A percentile compares a stretch with the other conserved stretches of the same genome.
Evolutionary conservation across 345 rosid species (phyloP).

Genomic region (Microcos paniculata): DNA sequence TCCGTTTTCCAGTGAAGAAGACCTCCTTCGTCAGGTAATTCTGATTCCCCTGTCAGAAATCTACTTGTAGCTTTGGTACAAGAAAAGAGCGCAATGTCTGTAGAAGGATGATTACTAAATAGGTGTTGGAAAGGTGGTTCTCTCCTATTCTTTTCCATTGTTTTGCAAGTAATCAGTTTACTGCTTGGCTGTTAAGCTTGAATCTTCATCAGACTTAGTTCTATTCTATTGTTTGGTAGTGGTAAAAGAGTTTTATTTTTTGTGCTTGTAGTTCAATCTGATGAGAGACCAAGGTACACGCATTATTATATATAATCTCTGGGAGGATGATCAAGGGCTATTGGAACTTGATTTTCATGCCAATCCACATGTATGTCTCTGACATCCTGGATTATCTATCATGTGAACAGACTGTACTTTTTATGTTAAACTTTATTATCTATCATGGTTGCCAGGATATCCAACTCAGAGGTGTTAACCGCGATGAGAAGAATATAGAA

Average conservation of each 20-base stretch:
- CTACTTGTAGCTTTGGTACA: background rate
- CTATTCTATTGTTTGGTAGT: background rate
- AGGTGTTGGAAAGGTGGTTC: slow-evolving; percentile 1
- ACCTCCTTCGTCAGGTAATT: slow-evolving; percentile 76
- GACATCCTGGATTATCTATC: background rate
- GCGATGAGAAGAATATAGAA: slow-evolving; percentile 85
- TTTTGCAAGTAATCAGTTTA: background rate
- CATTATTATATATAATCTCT: slow-evolving; percentile 80
- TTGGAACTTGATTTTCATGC: slow-evolving; percentile 83
- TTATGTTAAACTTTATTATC: slow-evolving; percentile 5
- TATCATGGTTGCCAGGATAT: slow-evolving; percentile 62
- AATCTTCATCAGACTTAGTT: background rate
- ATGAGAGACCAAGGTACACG: slow-evolving; percentile 83
- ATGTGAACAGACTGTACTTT: background rate
- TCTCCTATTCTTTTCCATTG: background rate
- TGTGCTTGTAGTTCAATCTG: slow-evolving; percentile 54
- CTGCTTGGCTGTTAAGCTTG: background rate
- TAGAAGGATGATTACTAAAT: background rate
- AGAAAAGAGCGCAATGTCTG: background rate
- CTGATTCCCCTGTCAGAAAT: background rate
- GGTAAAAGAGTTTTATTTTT: background rate
- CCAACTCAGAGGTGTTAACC: slow-evolving; percentile 95
- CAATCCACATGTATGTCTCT: slow-evolving; percentile 60
- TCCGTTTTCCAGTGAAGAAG: slow-evolving; percentile 74
- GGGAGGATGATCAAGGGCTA: slow-evolving; percentile 93